These are phyloP conservation scores for Blastocystis sp. DNA, from an alignment of 352 stramenopile genomes.

Conservation along the genomic window DNA sequence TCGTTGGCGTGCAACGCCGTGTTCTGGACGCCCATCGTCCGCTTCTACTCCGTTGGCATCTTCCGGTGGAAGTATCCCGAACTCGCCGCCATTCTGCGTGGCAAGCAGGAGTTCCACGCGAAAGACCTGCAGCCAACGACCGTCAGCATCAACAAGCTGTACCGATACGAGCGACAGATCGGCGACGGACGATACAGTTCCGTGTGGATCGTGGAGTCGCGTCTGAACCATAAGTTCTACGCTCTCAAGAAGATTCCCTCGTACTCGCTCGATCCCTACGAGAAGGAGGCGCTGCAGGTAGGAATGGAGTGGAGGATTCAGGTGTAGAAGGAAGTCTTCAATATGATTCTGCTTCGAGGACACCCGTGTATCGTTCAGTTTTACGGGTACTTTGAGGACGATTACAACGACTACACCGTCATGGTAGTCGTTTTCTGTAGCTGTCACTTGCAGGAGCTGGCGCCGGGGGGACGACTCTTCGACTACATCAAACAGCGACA, in stretches of 20 bases:
- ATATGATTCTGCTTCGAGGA: slow-evolving; percentile 58
- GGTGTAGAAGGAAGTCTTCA: slow-evolving; percentile 40
- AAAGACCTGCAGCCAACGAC: slow-evolving; percentile 4
- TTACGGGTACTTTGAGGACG: slow-evolving; percentile 80
- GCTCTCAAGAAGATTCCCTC: slow-evolving; percentile 25
- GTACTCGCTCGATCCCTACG: background rate
- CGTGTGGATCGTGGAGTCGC: slow-evolving; percentile 32
- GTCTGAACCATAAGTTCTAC: slow-evolving; percentile 22
- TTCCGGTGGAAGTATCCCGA: background rate
- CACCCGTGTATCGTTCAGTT: slow-evolving; percentile 81
- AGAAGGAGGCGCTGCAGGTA: background rate
- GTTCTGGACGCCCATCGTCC: background rate
- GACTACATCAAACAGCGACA: slow-evolving; percentile 52
- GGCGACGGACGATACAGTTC: slow-evolving; percentile 24
- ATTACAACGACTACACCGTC: slow-evolving; percentile 88
- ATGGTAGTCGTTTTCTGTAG: slow-evolving; percentile 62
- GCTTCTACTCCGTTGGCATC: background rate
- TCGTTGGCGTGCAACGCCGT: background rate
- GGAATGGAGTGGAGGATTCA: background rate
- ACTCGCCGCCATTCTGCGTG: background rate
- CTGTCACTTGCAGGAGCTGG: slow-evolving; percentile 64
- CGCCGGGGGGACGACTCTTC: slow-evolving; percentile 29
- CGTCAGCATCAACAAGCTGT: slow-evolving; percentile 31
- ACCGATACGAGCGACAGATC: slow-evolving; percentile 47
- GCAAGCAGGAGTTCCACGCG: slow-evolving; percentile 33